A percentile compares a stretch with the other conserved stretches of the same genome.
Evolutionary conservation across 2,329 filamentous ascomycete genomes (phyloP).

Genomic region (Scytalidium sp.): DNA sequence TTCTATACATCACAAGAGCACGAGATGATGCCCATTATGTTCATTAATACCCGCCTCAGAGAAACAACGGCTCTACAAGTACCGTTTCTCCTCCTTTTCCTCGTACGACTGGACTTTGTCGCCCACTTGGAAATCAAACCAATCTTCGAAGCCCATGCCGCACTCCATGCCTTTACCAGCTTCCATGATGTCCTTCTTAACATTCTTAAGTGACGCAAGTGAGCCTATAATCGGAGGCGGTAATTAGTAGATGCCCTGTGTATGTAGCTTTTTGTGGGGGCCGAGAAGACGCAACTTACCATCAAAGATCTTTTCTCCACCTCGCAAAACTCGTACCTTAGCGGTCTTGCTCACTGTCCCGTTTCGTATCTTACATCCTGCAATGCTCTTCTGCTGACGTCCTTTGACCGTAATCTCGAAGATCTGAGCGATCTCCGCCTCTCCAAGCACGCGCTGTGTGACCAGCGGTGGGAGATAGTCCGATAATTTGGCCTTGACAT

Average conservation of each 20-base stretch:
- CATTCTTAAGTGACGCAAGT: conserved; percentile 79
- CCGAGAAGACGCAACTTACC: conserved; percentile 56
- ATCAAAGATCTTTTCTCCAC: conserved; percentile 71
- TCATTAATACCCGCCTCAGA: too few species aligned
- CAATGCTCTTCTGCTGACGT: conserved; percentile 69
- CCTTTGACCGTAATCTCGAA: conserved; percentile 83
- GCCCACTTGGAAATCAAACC: conserved; percentile 73
- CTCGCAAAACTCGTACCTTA: conserved; percentile 69
- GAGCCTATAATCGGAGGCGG: conserved; percentile 51
- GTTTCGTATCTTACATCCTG: conserved; percentile 84
- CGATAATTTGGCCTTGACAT: conserved; percentile 65
- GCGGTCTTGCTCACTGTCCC: conserved; percentile 64
- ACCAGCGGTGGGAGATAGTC: conserved; percentile 66
- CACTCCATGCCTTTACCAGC: conserved; percentile 95
- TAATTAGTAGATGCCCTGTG: conserved; percentile 6
- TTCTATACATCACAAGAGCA: neutral
- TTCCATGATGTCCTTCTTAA: conserved; percentile 86
- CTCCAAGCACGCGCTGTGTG: conserved; percentile 71
- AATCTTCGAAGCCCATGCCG: conserved; percentile 79
- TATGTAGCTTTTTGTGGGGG: neutral
- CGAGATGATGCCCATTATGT: neutral
- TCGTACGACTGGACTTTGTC: conserved; percentile 90
- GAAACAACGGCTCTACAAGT: conserved; percentile 19
- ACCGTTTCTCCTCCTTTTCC: conserved; percentile 65
- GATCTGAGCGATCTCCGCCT: conserved; percentile 79